Base-by-base conservation (phyloP, 306 rosid species). In the Pterocarpus macrocarpus region DNA sequence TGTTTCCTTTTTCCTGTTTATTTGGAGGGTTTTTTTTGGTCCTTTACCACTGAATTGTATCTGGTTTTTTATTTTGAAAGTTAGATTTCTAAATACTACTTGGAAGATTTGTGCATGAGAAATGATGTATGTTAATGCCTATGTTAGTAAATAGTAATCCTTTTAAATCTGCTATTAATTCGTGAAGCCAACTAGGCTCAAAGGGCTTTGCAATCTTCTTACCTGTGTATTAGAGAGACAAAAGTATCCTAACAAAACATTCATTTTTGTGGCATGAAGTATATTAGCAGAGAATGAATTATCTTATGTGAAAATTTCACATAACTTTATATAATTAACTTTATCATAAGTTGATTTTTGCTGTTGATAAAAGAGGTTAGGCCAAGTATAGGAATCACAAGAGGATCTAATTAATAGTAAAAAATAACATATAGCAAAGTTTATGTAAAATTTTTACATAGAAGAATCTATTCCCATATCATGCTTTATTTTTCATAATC, bases 11-110 rank as follows among this genome's bases (percentile, higher is more conserved):
- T 58, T 53, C 72, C 65, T 70, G 56, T 84, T 43, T 76, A 69
- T 44, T 83, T 68, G 89, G 93, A 85, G 92, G 87, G 85, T 87
- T 65, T 92, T 88, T 14, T 83, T 90, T 43, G 8, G 9, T 90
- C 57, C 82, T 86, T 59, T 53, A 86, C 91, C 65, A 86, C 88
- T 67, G 94, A 93, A 84, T 84, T 81, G 92, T 90, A 83, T 84
- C 91, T 55, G 86, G 43, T 33, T 58, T 67, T 55, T n/a, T 22
- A 22, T n/a, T 50, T 36, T 22, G 28, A 28, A 49, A 22, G 36
- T 71, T 68, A 16, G 71, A 17, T 34, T 76, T 67, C 63, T 10
- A 17, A 59, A 16, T 73, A 65, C 74, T 44, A 57, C 76, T 8
- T 62, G 78, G 64, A 39, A 15, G 65, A 75, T 69, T 66, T 72